Conservation (phyloP, 495 filamentous ascomycete genomes). For the Talaromyces adpressus region DNA sequence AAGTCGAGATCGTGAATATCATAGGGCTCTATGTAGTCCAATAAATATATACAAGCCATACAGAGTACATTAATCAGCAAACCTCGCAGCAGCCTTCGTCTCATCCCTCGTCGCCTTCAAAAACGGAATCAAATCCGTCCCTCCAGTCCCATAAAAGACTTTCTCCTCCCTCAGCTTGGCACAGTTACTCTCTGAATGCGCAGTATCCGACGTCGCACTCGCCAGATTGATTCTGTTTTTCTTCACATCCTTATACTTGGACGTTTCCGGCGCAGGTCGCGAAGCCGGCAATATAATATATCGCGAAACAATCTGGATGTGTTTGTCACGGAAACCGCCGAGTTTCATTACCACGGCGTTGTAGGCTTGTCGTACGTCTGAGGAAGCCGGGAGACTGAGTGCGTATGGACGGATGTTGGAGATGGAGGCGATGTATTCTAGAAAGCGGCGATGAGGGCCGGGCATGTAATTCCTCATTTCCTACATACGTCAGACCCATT, state of each 20-base stretch:
- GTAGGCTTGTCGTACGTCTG: slow-evolving; percentile 67
- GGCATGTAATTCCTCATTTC: slow-evolving; percentile 99
- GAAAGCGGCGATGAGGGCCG: slow-evolving; percentile 79
- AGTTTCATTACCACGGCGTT: slow-evolving; percentile 83
- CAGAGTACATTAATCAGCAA: background rate
- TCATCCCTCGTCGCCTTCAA: slow-evolving; percentile 88
- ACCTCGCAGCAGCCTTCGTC: slow-evolving; percentile 42
- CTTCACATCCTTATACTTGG: background rate
- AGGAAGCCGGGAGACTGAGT: slow-evolving; percentile 48
- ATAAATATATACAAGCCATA: no score
- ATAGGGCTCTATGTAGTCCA: background rate
- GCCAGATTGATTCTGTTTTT: slow-evolving; percentile 46
- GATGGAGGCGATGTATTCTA: slow-evolving; percentile 62
- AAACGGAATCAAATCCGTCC: slow-evolving; percentile 84
- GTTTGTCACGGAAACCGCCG: slow-evolving; percentile 75
- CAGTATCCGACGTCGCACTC: slow-evolving; percentile 24
- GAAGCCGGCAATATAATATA: slow-evolving; percentile 74
- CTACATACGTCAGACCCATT: slow-evolving; percentile 17
- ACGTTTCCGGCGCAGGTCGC: slow-evolving; percentile 8
- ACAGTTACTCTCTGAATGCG: slow-evolving; percentile 17
- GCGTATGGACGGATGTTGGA: slow-evolving; percentile 83
- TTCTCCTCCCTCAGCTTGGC: background rate
- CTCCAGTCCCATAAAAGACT: slow-evolving; percentile 74
- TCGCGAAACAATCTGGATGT: slow-evolving; percentile 87
- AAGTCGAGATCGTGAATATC: background rate